Evolutionary conservation across 176 grass and related monocot genomes (phyloP), one percentile per base, ranked within the genome.

Genomic region (Lolium multiflorum): DNA sequence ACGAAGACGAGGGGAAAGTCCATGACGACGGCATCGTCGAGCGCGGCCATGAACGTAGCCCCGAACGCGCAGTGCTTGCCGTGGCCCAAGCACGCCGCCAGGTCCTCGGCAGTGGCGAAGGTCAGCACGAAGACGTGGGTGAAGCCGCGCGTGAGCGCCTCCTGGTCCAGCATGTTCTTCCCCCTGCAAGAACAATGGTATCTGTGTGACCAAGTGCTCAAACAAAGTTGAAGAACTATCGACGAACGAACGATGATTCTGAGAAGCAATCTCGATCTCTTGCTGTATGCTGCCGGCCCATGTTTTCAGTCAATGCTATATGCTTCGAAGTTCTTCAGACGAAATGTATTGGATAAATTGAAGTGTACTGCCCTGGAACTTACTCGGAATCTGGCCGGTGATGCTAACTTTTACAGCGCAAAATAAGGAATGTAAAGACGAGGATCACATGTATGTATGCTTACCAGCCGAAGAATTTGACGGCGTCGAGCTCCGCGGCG

Each of bases 381-480:
- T 47, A 47, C 58, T 24, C 20, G 17, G 17, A 39, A 70, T 70
- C 67, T 70, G 17, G 65, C 31, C 15, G 14, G 7, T 4, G 31
- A 71, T n/a, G 37, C 46, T 46, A 12, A 38, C 6, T 66, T 25
- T 7, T 6, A 46, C 20, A 35, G 17, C 22, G 64, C 17, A 84
- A 50, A 50, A 10, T 11, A 70, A 61, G 11, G 1, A 35, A 20
- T 6, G 22, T 10, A 82, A 77, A 57, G 31, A 70, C 9, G 43
- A 24, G 14, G 28, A 64, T 31, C 5, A 3, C 6, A 4, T 77
- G 7, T 24, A 70, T 44, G 41, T 24, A 70, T 44, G 41, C 20
- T 22, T 93, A 97, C 92, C 94, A 97, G 71, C 94, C 92, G 26
- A 94, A 94, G 22, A 86, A 94, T 59, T 87, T 88, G 35, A 94